Evolutionary conservation across 2,329 filamentous ascomycete genomes (phyloP).

Genomic region (Tolypocladium capitatum): DNA sequence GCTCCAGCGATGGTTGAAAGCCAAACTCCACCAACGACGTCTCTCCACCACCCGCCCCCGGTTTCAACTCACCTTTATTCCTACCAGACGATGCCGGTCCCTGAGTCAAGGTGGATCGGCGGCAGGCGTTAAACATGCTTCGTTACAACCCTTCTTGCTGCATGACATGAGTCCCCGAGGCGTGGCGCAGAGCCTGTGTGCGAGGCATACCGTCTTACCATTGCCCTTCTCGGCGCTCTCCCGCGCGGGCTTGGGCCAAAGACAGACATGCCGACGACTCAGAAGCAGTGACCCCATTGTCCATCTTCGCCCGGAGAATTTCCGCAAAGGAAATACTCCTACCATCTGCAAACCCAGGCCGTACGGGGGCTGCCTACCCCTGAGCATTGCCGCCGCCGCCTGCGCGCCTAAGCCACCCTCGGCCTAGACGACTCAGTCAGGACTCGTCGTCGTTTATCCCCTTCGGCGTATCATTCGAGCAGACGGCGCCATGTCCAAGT

Average conservation of each 20-base stretch:
- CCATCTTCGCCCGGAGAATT: background rate
- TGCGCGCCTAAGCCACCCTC: background rate
- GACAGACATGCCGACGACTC: background rate
- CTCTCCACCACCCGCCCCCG: background rate
- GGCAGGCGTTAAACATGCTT: no score
- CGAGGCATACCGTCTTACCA: no score
- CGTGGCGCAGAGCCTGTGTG: background rate
- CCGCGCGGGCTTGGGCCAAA: background rate
- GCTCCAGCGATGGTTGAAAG: background rate
- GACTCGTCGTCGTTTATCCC: background rate
- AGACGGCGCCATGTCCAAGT: background rate
- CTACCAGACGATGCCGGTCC: background rate
- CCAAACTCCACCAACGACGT: background rate
- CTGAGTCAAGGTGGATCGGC: background rate
- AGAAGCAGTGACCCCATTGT: background rate
- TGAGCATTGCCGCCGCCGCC: no score
- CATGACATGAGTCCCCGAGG: background rate
- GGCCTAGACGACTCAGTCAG: background rate
- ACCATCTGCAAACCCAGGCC: background rate
- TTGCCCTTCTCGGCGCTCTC: background rate
- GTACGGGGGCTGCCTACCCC: no score
- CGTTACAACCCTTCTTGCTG: background rate
- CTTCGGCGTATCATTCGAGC: background rate
- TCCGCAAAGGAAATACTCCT: background rate
- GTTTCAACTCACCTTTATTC: background rate